A percentile compares a stretch with the other conserved stretches of the same genome.
Evolutionary conservation across 441 rosid genomes (phyloP).

Genomic region (Theobroma grandiflorum): DNA sequence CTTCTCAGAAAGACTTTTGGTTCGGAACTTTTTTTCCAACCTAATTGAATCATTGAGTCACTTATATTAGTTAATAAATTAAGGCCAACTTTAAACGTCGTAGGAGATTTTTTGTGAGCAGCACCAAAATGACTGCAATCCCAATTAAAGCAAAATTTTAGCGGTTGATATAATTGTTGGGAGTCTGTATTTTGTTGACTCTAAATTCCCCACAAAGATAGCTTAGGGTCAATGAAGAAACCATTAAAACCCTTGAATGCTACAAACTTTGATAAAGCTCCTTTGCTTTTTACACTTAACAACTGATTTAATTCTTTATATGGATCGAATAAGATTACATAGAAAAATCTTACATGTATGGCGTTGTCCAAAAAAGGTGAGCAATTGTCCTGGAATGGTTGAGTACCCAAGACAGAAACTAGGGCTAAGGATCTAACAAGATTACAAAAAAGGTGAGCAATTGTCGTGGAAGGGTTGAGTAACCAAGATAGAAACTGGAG

Average conservation of each 20-base stretch:
- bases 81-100: background rate
- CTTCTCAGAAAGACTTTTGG: background rate
- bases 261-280: background rate
- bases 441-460: background rate
- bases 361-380: no score
- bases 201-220: background rate
- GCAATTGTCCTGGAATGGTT: no score
- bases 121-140: slow-evolving; percentile 5
- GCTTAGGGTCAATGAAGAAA: background rate
- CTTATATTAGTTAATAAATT: background rate
- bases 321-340: no score
- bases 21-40: background rate
- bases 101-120: background rate
- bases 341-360: no score
- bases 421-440: no score
- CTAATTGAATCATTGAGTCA: background rate
- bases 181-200: background rate
- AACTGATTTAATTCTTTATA: background rate
- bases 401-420: no score
- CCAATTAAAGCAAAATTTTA: background rate
- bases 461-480: background rate
- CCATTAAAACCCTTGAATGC: background rate
- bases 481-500: background rate
- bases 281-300: background rate
- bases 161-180: background rate